Base-by-base conservation (phyloP, 1,139 yeast species). In the Candida labiduridarum region DNA sequence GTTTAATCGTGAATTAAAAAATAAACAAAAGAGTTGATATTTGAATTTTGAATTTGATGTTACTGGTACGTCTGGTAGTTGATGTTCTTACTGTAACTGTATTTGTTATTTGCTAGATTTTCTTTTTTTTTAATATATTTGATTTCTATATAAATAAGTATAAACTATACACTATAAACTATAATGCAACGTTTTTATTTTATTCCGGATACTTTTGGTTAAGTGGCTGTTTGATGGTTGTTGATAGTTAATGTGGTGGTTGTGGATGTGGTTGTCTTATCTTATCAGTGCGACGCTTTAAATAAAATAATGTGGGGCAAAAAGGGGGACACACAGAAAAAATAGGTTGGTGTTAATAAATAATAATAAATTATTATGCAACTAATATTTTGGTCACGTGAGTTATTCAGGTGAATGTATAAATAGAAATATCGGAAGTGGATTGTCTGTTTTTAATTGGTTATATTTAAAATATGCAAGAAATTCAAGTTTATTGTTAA, bases 1-100 rank as follows among this genome's bases (percentile, higher is more conserved):
- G 48, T 50, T 51, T 48, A 52, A 51, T 41, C 48, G 34, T 30
- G 51, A 43, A 19, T 16, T 30, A n/a, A 47, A 47, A 38, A 42
- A 42, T 14, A 42, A 33, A 16, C 15, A 25, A 41, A 46, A 46
- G 35, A 38, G 36, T 39, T 45, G 25, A 36, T 25, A 12, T 14
- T 33, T 12, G 2, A 35, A 8, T 12, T 14, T 33, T 12, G 2
- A 35, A 8, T 12, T 14, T 25, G 10, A 19, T 19, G 22, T 19
- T 34, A 12, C 19, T 22, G 8, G 29, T 25, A 25, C 9, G 10
- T 25, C 12, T 41, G 36, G 15, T 15, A 16, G 18, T 34, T 34
- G 15, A 7, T 9, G 36, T 25, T 22, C 36, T 15, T 18, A 34
- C 16, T 25, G 34, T 27, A 39, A n/a, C n/a, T 35, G 31, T 12